These are phyloP conservation scores for Rhodocollybia butyracea DNA, from an alignment of 768 basidiomycete genomes.

Conservation along the genomic window DNA sequence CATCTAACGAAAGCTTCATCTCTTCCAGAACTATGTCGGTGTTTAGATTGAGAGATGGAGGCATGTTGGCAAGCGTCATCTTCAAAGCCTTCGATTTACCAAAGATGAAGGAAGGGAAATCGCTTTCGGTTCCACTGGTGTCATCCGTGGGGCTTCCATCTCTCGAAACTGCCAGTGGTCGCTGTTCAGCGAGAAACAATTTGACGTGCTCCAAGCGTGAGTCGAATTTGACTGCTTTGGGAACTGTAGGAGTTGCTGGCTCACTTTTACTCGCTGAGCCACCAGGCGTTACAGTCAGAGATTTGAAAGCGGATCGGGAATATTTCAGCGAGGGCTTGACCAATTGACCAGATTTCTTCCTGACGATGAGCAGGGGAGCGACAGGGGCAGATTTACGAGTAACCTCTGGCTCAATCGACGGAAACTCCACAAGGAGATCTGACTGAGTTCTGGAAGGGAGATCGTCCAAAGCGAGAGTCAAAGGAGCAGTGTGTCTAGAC, in stretches of 20 bases:
- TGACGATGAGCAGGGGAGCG: constrained; percentile 46
- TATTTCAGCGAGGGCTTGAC: constrained; percentile 90
- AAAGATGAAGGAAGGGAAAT: constrained; percentile 69
- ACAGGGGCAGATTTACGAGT: constrained; percentile 19
- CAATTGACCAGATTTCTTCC: constrained; percentile 93
- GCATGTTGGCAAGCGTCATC: constrained; percentile 72
- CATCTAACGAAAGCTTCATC: constrained; percentile 49
- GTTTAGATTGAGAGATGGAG: constrained; percentile 32
- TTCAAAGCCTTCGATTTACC: constrained; percentile 41
- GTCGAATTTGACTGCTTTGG: constrained; percentile 93
- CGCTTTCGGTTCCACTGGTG: constrained; percentile 75
- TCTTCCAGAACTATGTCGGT: constrained; percentile 54
- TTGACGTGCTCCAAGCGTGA: constrained; percentile 90
- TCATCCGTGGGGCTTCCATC: constrained; percentile 87
- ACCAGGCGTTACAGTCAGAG: constrained; percentile 50
- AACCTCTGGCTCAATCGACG: constrained; percentile 22
- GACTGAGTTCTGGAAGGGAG: neutral
- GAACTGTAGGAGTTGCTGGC: constrained; percentile 73
- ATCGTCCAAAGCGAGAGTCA: neutral
- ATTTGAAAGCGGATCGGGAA: constrained; percentile 48
- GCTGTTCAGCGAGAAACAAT: constrained; percentile 92
- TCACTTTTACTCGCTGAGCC: constrained; percentile 60
- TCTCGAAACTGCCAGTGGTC: constrained; percentile 89
- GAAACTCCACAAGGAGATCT: constrained; percentile 2
- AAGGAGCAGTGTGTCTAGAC: neutral